phyloP scores from a whole-genome alignment of 305 asterid genomes.

The Fraxinus sp. region DNA sequence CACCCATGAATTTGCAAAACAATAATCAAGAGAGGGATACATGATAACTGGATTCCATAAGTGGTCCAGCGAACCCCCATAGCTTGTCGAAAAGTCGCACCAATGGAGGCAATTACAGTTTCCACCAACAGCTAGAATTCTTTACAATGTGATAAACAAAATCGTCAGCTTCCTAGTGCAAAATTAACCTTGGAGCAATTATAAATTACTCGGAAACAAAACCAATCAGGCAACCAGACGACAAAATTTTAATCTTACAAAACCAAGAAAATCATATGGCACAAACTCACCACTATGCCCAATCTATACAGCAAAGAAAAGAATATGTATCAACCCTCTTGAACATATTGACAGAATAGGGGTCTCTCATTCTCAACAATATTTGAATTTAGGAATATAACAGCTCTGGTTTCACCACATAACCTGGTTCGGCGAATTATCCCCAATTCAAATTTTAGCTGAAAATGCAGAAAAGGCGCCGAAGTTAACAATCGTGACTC shows the following conservation, averaged over 20 bases:
- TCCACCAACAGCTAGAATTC: conserved; percentile 65
- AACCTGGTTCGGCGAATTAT: conserved; percentile 29
- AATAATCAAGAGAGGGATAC: conserved; percentile 46
- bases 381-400: conserved; percentile 32
- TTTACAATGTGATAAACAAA: conserved; percentile 39
- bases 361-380: conserved; percentile 65
- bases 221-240: conserved; percentile 10
- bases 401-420: conserved; percentile 39
- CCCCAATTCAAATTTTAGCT: conserved; percentile 40
- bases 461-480: conserved; percentile 19
- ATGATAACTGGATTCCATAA: conserved; percentile 40
- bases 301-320: conserved; percentile 38
- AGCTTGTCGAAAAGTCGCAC: conserved; percentile 43
- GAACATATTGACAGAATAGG: conserved; percentile 25
- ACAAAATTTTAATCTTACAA: conserved; percentile 23
- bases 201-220: conserved; percentile 50
- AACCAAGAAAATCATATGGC: conserved; percentile 25
- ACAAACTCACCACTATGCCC: conserved; percentile 37
- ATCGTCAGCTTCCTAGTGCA: conserved; percentile 56
- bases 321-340: conserved; percentile 24
- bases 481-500: conserved; percentile 24
- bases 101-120: conserved; percentile 19
- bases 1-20: conserved; percentile 47
- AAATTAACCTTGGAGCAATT: conserved; percentile 29
- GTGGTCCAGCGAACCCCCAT: conserved; percentile 73